Percentiles rank a stretch among this genome's conserved stretches.
These are phyloP conservation scores for Talaromyces liani DNA, from an alignment of 495 filamentous ascomycete genomes.

Conservation along the genomic window DNA sequence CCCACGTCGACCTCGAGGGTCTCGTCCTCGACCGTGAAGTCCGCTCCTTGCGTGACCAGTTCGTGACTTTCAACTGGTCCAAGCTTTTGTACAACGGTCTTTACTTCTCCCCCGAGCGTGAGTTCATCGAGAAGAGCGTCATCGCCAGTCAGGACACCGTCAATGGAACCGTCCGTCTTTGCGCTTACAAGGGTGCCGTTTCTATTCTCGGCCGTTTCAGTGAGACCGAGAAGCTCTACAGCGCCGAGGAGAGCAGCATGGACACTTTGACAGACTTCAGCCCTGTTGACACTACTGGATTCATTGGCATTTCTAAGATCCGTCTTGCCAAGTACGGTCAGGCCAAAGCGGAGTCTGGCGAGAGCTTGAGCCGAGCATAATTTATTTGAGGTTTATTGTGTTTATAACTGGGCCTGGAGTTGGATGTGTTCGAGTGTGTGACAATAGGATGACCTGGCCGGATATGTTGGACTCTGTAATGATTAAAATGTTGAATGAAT, in stretches of 20 bases:
- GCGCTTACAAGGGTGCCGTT: constrained; percentile 70
- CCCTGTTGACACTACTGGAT: constrained; percentile 67
- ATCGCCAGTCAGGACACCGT: constrained; percentile 60
- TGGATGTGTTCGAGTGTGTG: background rate
- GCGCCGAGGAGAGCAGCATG: constrained; percentile 74
- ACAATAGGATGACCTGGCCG: background rate
- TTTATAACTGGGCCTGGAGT: background rate
- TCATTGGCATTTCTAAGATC: constrained; percentile 78
- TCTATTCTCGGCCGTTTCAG: constrained; percentile 67
- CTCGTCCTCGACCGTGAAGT: constrained; percentile 80
- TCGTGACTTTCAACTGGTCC: constrained; percentile 69
- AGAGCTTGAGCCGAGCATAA: constrained; percentile 12
- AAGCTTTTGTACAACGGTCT: constrained; percentile 75
- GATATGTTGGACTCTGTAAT: background rate
- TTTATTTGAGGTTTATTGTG: background rate
- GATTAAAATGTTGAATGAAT: constrained; percentile 5
- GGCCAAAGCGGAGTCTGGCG: constrained; percentile 10
- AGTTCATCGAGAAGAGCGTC: constrained; percentile 70
- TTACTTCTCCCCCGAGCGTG: constrained; percentile 71
- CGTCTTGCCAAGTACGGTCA: constrained; percentile 83
- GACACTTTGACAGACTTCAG: constrained; percentile 77
- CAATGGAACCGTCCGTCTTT: constrained; percentile 63
- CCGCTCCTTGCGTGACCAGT: constrained; percentile 71
- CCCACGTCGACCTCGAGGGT: constrained; percentile 79
- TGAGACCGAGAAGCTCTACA: constrained; percentile 81